Evolutionary conservation across 2,329 filamentous ascomycete genomes (phyloP), one percentile per base, ranked within the genome.

Genomic region (Calonectria pseudoreteaudii): DNA sequence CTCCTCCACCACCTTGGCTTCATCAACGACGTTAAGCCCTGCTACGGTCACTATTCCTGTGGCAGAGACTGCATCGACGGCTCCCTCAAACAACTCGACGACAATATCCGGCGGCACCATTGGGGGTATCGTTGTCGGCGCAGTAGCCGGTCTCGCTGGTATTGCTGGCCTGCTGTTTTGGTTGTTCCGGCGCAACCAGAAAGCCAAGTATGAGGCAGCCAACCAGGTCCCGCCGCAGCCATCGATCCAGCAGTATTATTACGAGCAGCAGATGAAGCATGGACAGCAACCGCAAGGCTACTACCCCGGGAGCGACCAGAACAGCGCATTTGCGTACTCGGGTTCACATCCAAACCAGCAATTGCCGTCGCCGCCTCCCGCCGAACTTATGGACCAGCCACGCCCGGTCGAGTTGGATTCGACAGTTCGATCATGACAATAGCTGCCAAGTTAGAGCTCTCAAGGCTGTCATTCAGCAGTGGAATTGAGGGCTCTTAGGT

Each of bases 101-200:
- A 23, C 28, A 13, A 58, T 75, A 28, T 58, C 68, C 16, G 66
- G 73, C 9, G 66, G 73, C 2, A 66, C 60, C 6, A 72, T 76
- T 23, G 68, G 70, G 1, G 73, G 70, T n/a, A 72, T 71, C 2
- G 71, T 74, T 6, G 64, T 70, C 6, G 73, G 47, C 3, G 66
- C 44, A 26, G 36, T 76, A 3, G 62, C n/a, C 30, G 68, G 66
- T 3, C 8, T 71, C 11, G 60, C 53, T 9, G 65, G 14, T 3
- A 14, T 72, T 34, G 66, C 52, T 2, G 73, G 66, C 2, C 28
- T 72, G 23, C 20, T 68, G 1, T 72, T 72, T 14, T 76, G 68
- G 64, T 26, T 75, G 1, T 13, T 68, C 36, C 66, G 69, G 41
- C 68, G 66, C 8, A 44, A 50, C 49, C 71, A 50, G 49, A 66